Percentiles rank a stretch among this genome's conserved stretches.
These are phyloP conservation scores for Dothiorella sarmentorum DNA, from an alignment of 2,329 filamentous ascomycete genomes.

Conservation along the genomic window DNA sequence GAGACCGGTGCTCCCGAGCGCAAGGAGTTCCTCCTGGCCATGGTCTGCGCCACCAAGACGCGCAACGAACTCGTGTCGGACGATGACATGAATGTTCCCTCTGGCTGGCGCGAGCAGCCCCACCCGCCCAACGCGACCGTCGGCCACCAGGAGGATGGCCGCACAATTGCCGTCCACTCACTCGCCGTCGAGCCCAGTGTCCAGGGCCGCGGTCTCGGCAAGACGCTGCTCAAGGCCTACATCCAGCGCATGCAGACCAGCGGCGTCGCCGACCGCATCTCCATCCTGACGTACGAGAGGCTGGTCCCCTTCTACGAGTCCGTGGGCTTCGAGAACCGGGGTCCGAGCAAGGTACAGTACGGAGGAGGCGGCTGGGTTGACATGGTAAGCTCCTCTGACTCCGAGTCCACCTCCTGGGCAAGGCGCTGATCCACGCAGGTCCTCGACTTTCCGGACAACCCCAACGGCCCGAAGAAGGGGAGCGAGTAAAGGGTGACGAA, in stretches of 20 bases:
- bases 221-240: constrained; percentile 70
- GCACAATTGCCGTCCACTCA: constrained; percentile 78
- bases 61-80: constrained; percentile 64
- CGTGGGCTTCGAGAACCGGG: constrained; percentile 68
- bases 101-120: constrained; percentile 57
- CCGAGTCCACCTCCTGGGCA: not conserved
- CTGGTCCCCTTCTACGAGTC: constrained; percentile 71
- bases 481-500: not conserved
- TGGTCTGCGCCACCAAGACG: constrained; percentile 73
- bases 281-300: constrained; percentile 72
- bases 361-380: constrained; percentile 79
- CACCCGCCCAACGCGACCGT: constrained; percentile 27
- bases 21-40: constrained; percentile 67
- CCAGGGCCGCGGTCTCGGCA: constrained; percentile 70
- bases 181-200: constrained; percentile 74
- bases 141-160: constrained; percentile 70
- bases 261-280: constrained; percentile 67
- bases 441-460: constrained; percentile 1
- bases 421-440: constrained; percentile 2
- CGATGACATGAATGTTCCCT: constrained; percentile 69
- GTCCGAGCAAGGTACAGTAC: constrained; percentile 67
- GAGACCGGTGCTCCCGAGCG: constrained; percentile 57
- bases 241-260: constrained; percentile 71
- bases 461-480: constrained; percentile 3
- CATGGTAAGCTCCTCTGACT: constrained; percentile 56